phyloP scores from a whole-genome alignment of 306 rosid genomes.

The Begonia masoniana region DNA sequence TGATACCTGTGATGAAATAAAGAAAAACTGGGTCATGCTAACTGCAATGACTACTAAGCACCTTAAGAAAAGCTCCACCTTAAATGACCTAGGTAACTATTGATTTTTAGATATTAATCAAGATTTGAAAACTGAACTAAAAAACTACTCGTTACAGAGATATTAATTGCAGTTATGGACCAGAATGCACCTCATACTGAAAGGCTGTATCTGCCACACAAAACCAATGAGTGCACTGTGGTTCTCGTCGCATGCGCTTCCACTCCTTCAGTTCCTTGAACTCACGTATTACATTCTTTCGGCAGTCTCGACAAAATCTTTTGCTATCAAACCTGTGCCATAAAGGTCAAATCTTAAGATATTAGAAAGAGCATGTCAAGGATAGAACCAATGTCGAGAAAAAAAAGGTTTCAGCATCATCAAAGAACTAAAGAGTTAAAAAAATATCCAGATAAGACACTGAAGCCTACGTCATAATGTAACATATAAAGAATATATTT shows the following conservation, averaged over 20 bases:
- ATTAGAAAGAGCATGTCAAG: neutral
- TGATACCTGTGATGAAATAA: constrained; percentile 48
- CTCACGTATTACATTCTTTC: constrained; percentile 95
- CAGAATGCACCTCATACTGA: constrained; percentile 79
- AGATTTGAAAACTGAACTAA: too few relatives aligned
- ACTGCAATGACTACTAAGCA: constrained; percentile 8
- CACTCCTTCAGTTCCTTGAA: constrained; percentile 96
- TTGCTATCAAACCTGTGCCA: constrained; percentile 95
- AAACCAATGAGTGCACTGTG: constrained; percentile 97
- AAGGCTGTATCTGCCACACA: constrained; percentile 93
- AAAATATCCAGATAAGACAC: too few relatives aligned
- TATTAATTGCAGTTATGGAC: constrained; percentile 11
- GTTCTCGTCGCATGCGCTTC: constrained; percentile 87
- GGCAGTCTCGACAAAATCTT: constrained; percentile 99
- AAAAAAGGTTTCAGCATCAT: neutral
- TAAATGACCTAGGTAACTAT: constrained; percentile 2
- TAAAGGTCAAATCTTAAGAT: constrained; percentile 19
- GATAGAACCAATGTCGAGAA: neutral
- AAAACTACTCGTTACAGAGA: too few relatives aligned
- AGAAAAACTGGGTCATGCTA: constrained; percentile 9
- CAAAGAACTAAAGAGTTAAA: too few relatives aligned
- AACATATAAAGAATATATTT: too few relatives aligned
- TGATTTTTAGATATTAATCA: too few relatives aligned
- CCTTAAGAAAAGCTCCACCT: constrained; percentile 3
- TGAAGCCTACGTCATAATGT: too few relatives aligned